Evolutionary conservation across 176 grass and related monocot species (phyloP).

Genomic region (Bonia amplexicaulis): DNA sequence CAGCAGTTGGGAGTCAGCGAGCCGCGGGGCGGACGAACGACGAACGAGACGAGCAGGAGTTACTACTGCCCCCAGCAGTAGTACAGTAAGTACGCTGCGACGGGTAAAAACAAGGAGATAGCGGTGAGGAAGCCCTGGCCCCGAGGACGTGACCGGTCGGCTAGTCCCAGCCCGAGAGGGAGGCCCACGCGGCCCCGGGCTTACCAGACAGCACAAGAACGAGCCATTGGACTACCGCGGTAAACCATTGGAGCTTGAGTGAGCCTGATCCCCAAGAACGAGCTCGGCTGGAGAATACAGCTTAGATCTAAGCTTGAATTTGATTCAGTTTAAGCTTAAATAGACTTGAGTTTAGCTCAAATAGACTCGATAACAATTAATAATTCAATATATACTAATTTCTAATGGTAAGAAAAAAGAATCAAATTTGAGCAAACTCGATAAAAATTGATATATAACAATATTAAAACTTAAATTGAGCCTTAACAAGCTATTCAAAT

Average conservation of each 20-base stretch:
- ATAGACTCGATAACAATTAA: rapidly evolving
- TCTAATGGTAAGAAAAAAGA: no score
- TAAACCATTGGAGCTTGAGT: no score
- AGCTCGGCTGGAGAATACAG: no score
- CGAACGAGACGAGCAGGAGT: not conserved
- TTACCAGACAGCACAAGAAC: slow-evolving; percentile 20
- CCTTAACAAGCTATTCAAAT: rapidly evolving
- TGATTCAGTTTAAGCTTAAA: no score
- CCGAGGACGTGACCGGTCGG: not conserved
- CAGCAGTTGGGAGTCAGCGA: not conserved
- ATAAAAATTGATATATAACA: no score
- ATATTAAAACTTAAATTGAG: no score
- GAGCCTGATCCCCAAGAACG: no score
- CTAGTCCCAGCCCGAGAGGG: not conserved
- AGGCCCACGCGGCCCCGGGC: not conserved
- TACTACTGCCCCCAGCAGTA: no score
- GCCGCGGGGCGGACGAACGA: not conserved
- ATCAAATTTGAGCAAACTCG: rapidly evolving
- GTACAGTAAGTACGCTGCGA: not conserved
- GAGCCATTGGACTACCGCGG: not conserved
- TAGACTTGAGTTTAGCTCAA: no score
- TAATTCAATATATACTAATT: rapidly evolving
- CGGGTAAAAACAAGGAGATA: not conserved
- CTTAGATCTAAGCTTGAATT: no score
- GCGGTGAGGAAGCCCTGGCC: not conserved